Evolutionary conservation across 306 rosid species (phyloP), one percentile per base, ranked within the genome.

Genomic region (Casuarina equisetifolia): DNA sequence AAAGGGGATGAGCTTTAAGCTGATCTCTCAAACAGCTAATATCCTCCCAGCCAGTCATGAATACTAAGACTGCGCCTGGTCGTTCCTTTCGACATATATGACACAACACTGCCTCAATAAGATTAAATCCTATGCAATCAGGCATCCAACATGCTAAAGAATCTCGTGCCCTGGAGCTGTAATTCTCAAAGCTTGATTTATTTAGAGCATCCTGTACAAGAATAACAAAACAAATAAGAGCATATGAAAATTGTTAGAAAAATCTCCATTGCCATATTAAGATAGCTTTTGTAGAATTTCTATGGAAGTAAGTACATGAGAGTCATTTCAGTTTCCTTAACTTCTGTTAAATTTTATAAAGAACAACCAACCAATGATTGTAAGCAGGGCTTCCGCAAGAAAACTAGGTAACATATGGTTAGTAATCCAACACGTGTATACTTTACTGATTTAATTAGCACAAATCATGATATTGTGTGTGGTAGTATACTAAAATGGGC

Each of bases 41-140:
- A 81, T 94, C 98, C 86, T 94, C 98, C 98, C 98, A 94, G 46
- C 98, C 98, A 40, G 98, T 94, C 93, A 94, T 91, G 83, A 94
- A 94, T 76, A 94, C 96, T 80, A 94, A 82, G 75, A 92, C 96
- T 76, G 97, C 98, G 80, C 98, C 98, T 35, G 94, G 86, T 12
- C 97, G 77, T 76, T 94, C 98, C 89, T 94, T 94, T 63, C 98
- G 94, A 83, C 98, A 92, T 83, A 92, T 92, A 82, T 94, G 98
- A 80, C 98, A 94, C 39, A 94, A 83, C 84, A 94, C 92, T 67
- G 97, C 98, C 84, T 94, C 98, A 63, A 94, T 90, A 71, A 94
- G 96, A 90, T 94, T 94, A 84, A 94, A 94, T 71, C 98, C 98
- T 5, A 92, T 92, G 85, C 92, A 88, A 74, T 92, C 97, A 72